Base-by-base conservation (phyloP, 2,329 filamentous ascomycete genomes). In the Cladobotryum protrusum region DNA sequence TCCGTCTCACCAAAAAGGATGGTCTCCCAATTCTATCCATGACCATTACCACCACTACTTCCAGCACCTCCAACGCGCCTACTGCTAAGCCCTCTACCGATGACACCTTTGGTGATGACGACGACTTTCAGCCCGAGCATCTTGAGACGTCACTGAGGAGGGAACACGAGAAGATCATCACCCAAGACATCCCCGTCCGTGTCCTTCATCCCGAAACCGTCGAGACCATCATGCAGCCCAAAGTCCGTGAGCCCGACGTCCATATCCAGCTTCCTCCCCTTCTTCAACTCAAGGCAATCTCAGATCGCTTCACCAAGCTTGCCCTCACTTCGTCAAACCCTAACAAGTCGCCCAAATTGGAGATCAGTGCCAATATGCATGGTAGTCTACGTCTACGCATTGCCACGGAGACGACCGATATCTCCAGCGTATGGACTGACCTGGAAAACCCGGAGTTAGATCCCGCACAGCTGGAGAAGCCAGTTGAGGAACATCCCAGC, bases 121-220 rank as follows among this genome's bases (percentile, higher is more conserved):
- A 69, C 44, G 76, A 76, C 7, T 66, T 76, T 58, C 65, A 71
- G 52, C 70, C 71, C 40, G 72, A 75, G 50, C 69, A 80, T 24
- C 68, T 83, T 19, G 81, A 78, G 65, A 81, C 73, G 57, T 79
- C 64, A 57, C 76, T 81, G 19, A 71, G 74, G 40, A 77, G 86
- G 50, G 88, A 92, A 61, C 85, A 89, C 59, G 91, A 96, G 66
- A 95, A 93, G 55, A 79, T 95, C 59, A 87, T 99, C 61, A 96
- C 90, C 1, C 93, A 99, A 64, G 90, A 97, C 68, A 87, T 99
- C 36, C 93, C 93, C n/a, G 86, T 97, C 40, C 85, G 91, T 15
- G 90, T 99, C 1, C 79, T 99, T 9, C 83, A 88, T 51, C 84
- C 88, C 2, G 82, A 86, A 47, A 86, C 82, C 0, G 89, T 97